Evolutionary conservation across 805 yeast genomes (phyloP).

Genomic region (Starmerella roubikii): DNA sequence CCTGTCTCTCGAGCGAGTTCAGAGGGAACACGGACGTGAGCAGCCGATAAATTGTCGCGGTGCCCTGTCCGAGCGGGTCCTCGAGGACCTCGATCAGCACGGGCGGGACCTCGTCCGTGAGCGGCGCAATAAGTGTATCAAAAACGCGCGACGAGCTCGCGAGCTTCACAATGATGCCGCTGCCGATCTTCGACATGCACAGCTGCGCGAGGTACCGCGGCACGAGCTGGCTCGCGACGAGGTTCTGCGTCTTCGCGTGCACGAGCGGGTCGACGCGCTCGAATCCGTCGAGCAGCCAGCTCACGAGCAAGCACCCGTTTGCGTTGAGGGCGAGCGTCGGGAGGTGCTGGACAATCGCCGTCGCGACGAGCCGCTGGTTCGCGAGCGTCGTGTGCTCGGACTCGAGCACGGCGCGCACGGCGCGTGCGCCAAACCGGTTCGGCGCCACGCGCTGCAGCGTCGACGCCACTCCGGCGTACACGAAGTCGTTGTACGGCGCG

Average conservation of each 20-base stretch:
- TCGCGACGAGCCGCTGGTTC: conserved; percentile 59
- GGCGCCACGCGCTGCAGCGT: conserved; percentile 69
- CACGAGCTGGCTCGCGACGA: conserved; percentile 48
- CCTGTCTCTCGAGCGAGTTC: conserved; percentile 42
- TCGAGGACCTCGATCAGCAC: conserved; percentile 45
- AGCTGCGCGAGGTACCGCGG: conserved; percentile 45
- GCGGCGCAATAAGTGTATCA: conserved; percentile 40
- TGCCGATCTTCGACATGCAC: conserved; percentile 73
- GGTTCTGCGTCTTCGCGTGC: conserved; percentile 30
- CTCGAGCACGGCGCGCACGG: conserved; percentile 85
- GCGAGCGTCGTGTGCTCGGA: conserved; percentile 53
- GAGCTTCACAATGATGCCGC: conserved; percentile 62
- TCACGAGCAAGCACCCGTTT: conserved; percentile 77
- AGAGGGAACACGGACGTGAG: conserved; percentile 51
- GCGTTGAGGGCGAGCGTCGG: conserved; percentile 67
- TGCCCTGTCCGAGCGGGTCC: conserved; percentile 52
- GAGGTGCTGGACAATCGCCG: conserved; percentile 63
- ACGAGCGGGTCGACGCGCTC: conserved; percentile 29
- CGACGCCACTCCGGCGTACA: conserved; percentile 67
- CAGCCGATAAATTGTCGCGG: conserved; percentile 66
- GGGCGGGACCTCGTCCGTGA: conserved; percentile 29
- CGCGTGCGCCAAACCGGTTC: conserved; percentile 90
- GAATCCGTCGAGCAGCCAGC: conserved; percentile 87
- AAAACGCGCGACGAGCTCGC: conserved; percentile 37
- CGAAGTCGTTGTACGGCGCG: conserved; percentile 75